Evolutionary conservation across 2,329 filamentous ascomycete species (phyloP).

Genomic region (Fusarium zealandicum): DNA sequence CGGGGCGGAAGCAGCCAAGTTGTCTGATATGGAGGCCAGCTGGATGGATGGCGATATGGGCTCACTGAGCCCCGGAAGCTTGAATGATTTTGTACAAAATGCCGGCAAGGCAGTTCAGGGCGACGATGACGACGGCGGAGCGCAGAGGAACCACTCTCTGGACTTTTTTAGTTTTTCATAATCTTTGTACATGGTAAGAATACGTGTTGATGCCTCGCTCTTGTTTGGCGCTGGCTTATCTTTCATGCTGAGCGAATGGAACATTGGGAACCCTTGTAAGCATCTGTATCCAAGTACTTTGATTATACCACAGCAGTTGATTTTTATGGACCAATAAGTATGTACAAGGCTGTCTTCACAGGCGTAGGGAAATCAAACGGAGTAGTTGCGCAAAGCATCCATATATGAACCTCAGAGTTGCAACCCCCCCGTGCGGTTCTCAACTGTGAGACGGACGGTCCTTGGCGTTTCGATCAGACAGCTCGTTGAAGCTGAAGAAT

Average conservation of each 20-base stretch:
- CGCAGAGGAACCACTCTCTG: slow-evolving; percentile 47
- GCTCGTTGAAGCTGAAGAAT: too few species aligned
- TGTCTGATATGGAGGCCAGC: slow-evolving; percentile 11
- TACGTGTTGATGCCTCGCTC: neutral
- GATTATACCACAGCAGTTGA: too few species aligned
- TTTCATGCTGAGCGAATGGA: neutral
- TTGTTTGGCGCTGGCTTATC: slow-evolving; percentile 12
- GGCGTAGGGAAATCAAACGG: too few species aligned
- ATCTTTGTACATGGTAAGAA: neutral
- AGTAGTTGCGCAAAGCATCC: too few species aligned
- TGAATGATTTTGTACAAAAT: slow-evolving; percentile 44
- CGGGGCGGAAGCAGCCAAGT: neutral
- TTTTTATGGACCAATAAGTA: too few species aligned
- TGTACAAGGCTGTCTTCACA: too few species aligned
- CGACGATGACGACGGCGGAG: slow-evolving; percentile 21
- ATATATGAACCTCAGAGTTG: too few species aligned
- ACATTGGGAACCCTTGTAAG: too few species aligned
- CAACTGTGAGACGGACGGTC: too few species aligned
- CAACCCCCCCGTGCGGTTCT: too few species aligned
- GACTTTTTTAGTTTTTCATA: slow-evolving; percentile 50
- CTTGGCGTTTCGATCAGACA: too few species aligned
- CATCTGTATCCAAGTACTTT: too few species aligned
- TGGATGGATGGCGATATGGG: slow-evolving; percentile 23
- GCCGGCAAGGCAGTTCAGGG: slow-evolving; percentile 38
- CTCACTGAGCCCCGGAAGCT: slow-evolving; percentile 42